Percentiles rank a stretch among this genome's conserved stretches.
Conservation (phyloP, 768 basidiomycete genomes). For the Clavulina sp. region DNA sequence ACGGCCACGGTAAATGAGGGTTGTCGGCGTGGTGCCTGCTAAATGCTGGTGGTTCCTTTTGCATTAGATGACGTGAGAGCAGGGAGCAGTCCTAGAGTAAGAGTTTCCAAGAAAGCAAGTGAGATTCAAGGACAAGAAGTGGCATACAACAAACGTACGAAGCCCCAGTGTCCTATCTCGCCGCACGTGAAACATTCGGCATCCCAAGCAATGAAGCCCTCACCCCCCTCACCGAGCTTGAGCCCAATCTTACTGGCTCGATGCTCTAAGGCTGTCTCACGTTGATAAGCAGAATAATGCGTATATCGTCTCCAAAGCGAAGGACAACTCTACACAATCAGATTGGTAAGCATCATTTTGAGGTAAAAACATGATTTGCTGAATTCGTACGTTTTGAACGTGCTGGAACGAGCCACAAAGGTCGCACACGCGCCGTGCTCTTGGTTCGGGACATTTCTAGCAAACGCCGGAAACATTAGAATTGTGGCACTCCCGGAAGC, state of each 20-base stretch:
- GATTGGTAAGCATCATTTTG: not conserved
- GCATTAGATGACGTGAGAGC: not conserved
- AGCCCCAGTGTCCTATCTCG: constrained; percentile 53
- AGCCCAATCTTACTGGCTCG: constrained; percentile 35
- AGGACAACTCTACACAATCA: constrained; percentile 49
- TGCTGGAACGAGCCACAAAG: constrained; percentile 52
- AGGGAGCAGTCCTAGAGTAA: no score
- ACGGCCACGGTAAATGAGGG: no score
- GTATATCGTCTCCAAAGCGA: constrained; percentile 68
- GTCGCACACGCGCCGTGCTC: constrained; percentile 21
- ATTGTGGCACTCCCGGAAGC: constrained; percentile 16
- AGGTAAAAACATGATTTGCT: not conserved
- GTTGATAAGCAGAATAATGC: constrained; percentile 42
- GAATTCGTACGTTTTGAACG: constrained; percentile 11
- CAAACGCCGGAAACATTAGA: constrained; percentile 23
- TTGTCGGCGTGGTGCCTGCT: constrained; percentile 38
- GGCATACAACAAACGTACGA: constrained; percentile 34
- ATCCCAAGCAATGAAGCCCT: constrained; percentile 57
- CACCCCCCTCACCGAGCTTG: constrained; percentile 49
- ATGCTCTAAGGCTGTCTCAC: constrained; percentile 24
- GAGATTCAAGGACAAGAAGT: constrained; percentile 34
- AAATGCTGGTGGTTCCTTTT: constrained; percentile 40
- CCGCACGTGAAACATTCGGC: constrained; percentile 78
- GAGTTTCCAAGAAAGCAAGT: constrained; percentile 23
- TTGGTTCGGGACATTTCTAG: not conserved